Evolutionary conservation across 768 basidiomycete genomes (phyloP).

Genomic region (Piloderma croceum): DNA sequence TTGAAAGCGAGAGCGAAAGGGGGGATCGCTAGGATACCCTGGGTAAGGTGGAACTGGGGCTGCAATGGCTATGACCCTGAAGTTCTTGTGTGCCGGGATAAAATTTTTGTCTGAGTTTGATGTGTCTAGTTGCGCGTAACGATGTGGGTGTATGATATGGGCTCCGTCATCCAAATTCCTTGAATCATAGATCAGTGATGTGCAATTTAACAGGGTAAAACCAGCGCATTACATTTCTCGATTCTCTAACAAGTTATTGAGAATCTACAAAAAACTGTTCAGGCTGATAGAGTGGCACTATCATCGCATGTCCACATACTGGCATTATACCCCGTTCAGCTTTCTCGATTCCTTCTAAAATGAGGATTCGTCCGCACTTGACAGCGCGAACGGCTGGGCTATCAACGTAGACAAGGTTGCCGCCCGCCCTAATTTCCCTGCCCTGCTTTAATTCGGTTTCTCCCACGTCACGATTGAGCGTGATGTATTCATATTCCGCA

Average conservation of each 20-base stretch:
- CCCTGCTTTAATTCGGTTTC: slow-evolving; percentile 72
- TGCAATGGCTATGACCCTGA: slow-evolving; percentile 60
- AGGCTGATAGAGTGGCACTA: neutral
- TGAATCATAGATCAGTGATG: neutral
- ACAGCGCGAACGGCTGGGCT: slow-evolving; percentile 63
- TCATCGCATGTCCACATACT: slow-evolving; percentile 27
- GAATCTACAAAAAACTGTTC: slow-evolving; percentile 21
- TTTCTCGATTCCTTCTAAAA: slow-evolving; percentile 67
- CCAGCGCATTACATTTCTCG: slow-evolving; percentile 57
- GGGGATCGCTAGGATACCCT: slow-evolving; percentile 48
- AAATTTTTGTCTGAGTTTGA: slow-evolving; percentile 27
- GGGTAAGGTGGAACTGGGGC: slow-evolving; percentile 33
- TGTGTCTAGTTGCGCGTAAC: slow-evolving; percentile 45
- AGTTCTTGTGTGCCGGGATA: slow-evolving; percentile 61
- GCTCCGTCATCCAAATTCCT: slow-evolving; percentile 69
- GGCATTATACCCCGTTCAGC: slow-evolving; percentile 72
- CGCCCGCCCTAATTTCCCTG: slow-evolving; percentile 55
- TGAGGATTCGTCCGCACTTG: slow-evolving; percentile 58
- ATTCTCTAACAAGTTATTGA: slow-evolving; percentile 67
- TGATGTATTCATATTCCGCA: slow-evolving; percentile 63
- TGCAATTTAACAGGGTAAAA: neutral
- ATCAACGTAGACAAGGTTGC: slow-evolving; percentile 62
- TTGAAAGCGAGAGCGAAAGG: slow-evolving; percentile 65
- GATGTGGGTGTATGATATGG: slow-evolving; percentile 61
- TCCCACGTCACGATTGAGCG: slow-evolving; percentile 63